Conservation (phyloP, 805 yeast species). For the Maudiozyma turicensis region DNA sequence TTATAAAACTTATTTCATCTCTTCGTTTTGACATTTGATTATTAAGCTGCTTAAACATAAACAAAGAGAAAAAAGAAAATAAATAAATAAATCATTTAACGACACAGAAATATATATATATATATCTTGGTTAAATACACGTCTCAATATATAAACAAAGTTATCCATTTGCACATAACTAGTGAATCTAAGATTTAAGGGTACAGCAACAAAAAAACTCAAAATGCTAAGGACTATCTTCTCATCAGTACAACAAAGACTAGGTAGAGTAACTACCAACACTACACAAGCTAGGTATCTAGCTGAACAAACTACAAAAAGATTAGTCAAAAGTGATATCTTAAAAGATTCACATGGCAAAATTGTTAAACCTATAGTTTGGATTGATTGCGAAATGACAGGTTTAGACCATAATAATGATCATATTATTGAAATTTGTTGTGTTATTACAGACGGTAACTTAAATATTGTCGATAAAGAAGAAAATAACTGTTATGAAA, state of each 20-base stretch:
- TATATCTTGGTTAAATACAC: too few relatives aligned
- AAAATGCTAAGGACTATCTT: not conserved
- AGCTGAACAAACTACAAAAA: not conserved
- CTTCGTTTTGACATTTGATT: too few relatives aligned
- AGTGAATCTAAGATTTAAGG: too few relatives aligned
- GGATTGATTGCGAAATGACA: constrained; percentile 99
- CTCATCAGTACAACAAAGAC: not conserved
- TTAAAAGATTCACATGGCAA: not conserved
- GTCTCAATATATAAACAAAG: too few relatives aligned
- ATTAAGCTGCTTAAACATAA: too few relatives aligned
- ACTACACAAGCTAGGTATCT: not conserved
- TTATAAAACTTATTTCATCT: too few relatives aligned
- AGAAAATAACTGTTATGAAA: constrained; percentile 59
- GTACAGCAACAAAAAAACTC: too few relatives aligned
- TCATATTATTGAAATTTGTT: constrained; percentile 83
- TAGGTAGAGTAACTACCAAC: not conserved
- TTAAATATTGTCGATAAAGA: constrained; percentile 53
- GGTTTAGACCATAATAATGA: constrained; percentile 79
- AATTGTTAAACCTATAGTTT: constrained; percentile 45
- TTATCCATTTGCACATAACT: too few relatives aligned
- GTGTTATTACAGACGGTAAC: constrained; percentile 78
- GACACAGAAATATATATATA: too few relatives aligned
- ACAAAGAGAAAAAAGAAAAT: too few relatives aligned
- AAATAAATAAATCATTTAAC: too few relatives aligned
- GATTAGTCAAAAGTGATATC: not conserved